phyloP scores from a whole-genome alignment of 2,329 filamentous ascomycete genomes.

The Escovopsis sp. region DNA sequence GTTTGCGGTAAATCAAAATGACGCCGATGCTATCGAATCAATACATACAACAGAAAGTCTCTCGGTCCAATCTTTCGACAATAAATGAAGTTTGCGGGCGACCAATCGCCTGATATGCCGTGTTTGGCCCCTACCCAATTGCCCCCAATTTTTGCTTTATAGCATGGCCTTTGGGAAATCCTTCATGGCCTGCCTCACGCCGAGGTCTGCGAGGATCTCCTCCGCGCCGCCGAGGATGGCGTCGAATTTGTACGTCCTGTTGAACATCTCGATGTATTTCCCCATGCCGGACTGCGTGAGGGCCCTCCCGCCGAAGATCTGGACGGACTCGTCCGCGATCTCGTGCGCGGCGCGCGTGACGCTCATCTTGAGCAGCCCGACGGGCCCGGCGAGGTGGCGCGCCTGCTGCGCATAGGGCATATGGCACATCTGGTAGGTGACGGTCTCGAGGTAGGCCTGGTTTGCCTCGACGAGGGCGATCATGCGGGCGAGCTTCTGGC shows the following conservation, averaged over 20 bases:
- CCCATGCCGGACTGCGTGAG: conserved; percentile 77
- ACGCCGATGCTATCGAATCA: too few species aligned
- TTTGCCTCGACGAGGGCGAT: conserved; percentile 69
- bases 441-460: conserved; percentile 71
- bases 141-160: conserved; percentile 23
- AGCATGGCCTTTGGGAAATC: conserved; percentile 74
- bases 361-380: conserved; percentile 70
- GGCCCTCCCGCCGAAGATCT: conserved; percentile 74
- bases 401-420: conserved; percentile 69
- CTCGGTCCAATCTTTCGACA: too few species aligned
- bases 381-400: conserved; percentile 62
- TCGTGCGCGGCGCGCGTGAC: conserved; percentile 65
- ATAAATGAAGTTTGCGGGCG: too few species aligned
- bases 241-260: conserved; percentile 72
- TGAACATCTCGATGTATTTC: conserved; percentile 67
- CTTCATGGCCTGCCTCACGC: conserved; percentile 71
- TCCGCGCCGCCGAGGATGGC: conserved; percentile 68
- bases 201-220: conserved; percentile 68
- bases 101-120: too few species aligned
- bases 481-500: conserved; percentile 80
- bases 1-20: too few species aligned
- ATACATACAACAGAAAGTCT: too few species aligned
- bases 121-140: too few species aligned
- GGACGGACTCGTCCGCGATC: conserved; percentile 68
- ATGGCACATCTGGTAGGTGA: conserved; percentile 79